phyloP scores from a whole-genome alignment of 306 rosid genomes.

The Arachis hypogaea region DNA sequence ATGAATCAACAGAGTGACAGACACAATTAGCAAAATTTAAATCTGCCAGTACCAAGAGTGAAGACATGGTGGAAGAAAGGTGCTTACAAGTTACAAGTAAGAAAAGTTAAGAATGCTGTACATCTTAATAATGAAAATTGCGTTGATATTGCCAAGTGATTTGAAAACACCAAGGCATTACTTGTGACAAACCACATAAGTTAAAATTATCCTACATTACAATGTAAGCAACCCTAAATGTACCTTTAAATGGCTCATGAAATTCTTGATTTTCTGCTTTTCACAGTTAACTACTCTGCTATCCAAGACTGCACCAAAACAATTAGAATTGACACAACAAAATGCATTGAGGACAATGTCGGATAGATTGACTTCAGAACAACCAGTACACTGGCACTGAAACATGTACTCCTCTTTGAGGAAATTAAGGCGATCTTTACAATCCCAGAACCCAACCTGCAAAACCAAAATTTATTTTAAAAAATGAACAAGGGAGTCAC shows the following conservation, averaged over 20 bases:
- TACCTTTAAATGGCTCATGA: conserved; percentile 42
- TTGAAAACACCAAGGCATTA: conserved; percentile 19
- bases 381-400: conserved; percentile 72
- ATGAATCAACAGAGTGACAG: conserved; percentile 4
- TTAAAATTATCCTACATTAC: conserved; percentile 21
- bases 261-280: conserved; percentile 52
- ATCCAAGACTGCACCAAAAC: conserved; percentile 77
- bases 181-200: conserved; percentile 19
- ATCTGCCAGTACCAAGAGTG: not conserved
- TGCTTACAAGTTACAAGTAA: conserved; percentile 15
- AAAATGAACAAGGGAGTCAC: conserved; percentile 29
- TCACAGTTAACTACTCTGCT: conserved; percentile 57
- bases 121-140: conserved; percentile 1
- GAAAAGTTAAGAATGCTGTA: not conserved
- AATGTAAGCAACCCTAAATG: conserved; percentile 24
- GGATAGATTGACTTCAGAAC: conserved; percentile 65
- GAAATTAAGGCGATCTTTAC: conserved; percentile 66
- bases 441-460: conserved; percentile 92
- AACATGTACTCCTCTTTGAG: conserved; percentile 76
- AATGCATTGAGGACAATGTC: conserved; percentile 73
- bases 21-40: conserved; percentile 4
- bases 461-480: conserved; percentile 32
- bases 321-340: conserved; percentile 61
- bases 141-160: conserved; percentile 1
- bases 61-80: not conserved